These are phyloP conservation scores for Pythium insidiosum DNA, from an alignment of 352 stramenopile genomes.

Conservation along the genomic window DNA sequence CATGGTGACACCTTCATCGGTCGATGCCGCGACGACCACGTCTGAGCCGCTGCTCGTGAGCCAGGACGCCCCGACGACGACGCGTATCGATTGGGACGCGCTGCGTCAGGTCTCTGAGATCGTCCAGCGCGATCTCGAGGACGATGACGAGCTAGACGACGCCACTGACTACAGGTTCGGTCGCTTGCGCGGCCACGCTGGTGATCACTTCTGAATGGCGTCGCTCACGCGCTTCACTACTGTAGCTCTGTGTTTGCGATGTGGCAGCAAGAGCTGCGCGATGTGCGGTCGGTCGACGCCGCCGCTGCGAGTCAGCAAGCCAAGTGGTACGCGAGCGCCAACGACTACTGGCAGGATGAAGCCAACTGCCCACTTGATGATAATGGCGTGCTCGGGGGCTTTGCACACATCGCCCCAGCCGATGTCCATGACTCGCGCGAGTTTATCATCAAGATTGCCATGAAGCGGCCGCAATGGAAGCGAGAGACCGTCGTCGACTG, in stretches of 20 bases:
- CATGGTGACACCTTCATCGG: too few relatives aligned
- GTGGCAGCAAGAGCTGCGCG: constrained; percentile 54
- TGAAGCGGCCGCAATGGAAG: constrained; percentile 38
- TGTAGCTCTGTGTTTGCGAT: constrained; percentile 61
- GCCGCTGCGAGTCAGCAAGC: constrained; percentile 3
- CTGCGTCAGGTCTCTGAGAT: constrained; percentile 33
- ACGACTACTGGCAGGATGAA: constrained; percentile 83
- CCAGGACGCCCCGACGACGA: too few relatives aligned
- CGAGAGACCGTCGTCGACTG: constrained; percentile 62
- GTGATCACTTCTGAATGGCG: not conserved
- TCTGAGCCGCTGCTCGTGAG: too few relatives aligned
- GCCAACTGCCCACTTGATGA: constrained; percentile 89
- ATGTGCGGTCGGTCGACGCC: constrained; percentile 16
- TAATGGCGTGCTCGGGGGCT: constrained; percentile 92
- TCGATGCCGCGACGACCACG: too few relatives aligned
- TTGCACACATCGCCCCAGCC: constrained; percentile 71
- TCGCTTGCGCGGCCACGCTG: not conserved
- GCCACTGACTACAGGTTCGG: constrained; percentile 59
- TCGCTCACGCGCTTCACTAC: not conserved
- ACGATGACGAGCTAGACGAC: constrained; percentile 29
- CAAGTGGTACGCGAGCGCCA: constrained; percentile 62
- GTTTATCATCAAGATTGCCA: constrained; percentile 39
- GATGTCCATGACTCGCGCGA: constrained; percentile 71
- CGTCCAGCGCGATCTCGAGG: constrained; percentile 61
- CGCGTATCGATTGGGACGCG: constrained; percentile 52